Evolutionary conservation across 139 green algal species (phyloP).

Genomic region (Eudorina sp.): DNA sequence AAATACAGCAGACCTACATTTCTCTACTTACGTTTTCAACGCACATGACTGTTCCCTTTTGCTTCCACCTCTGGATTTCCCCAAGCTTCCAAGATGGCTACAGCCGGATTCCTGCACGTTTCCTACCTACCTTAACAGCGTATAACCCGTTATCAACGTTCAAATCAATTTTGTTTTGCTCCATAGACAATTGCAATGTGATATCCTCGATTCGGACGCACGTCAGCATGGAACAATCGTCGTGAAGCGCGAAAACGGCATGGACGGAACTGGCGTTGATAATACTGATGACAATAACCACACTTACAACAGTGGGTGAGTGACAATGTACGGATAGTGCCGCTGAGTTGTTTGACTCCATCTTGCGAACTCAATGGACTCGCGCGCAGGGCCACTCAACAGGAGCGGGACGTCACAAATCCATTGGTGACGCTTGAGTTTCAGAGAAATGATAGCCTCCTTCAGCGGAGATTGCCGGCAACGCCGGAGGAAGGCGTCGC

Average conservation of each 20-base stretch:
- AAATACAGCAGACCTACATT: too few species aligned
- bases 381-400: not conserved
- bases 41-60: not conserved
- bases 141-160: not conserved
- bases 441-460: not conserved
- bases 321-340: not conserved
- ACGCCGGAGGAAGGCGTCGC: not conserved
- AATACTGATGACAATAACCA: not conserved
- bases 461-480: not conserved
- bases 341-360: not conserved
- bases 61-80: not conserved
- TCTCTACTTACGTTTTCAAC: not conserved
- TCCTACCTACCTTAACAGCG: not conserved
- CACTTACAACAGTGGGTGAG: not conserved
- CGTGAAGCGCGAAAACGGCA: not conserved
- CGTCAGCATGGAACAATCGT: not conserved
- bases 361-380: too few species aligned
- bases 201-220: too few species aligned
- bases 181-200: not conserved
- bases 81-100: not conserved
- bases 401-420: not conserved
- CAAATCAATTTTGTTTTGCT: not conserved
- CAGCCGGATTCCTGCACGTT: not conserved
- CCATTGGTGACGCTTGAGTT: not conserved
- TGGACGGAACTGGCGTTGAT: not conserved